A percentile compares a stretch with the other conserved stretches of the same genome.
phyloP scores from a whole-genome alignment of 1,139 yeast species.

The Diutina ranongensis region DNA sequence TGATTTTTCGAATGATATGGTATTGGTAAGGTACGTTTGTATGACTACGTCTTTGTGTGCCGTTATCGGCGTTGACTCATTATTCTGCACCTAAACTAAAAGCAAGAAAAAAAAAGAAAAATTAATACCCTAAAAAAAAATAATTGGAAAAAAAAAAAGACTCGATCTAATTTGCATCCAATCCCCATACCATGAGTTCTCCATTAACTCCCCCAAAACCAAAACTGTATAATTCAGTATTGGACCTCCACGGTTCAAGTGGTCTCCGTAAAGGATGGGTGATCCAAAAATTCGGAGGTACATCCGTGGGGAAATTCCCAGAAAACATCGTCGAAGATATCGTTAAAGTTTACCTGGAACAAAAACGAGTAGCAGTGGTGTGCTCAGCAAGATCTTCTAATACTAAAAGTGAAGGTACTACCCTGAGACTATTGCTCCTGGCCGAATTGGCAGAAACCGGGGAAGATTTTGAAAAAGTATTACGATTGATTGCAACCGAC shows the following conservation, averaged over 20 bases:
- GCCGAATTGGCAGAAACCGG: constrained; percentile 64
- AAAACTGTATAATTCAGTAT: constrained; percentile 25
- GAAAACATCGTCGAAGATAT: constrained; percentile 75
- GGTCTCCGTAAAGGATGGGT: constrained; percentile 49
- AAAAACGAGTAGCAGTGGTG: constrained; percentile 80
- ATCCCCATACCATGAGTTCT: not conserved
- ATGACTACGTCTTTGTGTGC: not conserved
- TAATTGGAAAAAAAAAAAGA: not conserved
- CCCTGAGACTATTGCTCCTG: constrained; percentile 68
- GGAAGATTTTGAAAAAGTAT: constrained; percentile 38
- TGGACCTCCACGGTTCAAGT: constrained; percentile 18
- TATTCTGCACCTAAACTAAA: not conserved
- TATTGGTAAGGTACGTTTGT: too few species aligned
- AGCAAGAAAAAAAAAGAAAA: not conserved
- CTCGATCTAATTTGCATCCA: not conserved
- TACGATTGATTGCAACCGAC: constrained; percentile 61
- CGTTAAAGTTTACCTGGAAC: constrained; percentile 49
- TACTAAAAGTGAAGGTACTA: constrained; percentile 90
- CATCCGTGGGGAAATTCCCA: constrained; percentile 95
- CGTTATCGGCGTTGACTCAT: not conserved
- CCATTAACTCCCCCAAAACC: constrained; percentile 1
- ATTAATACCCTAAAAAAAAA: not conserved
- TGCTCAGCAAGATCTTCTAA: constrained; percentile 91
- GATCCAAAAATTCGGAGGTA: constrained; percentile 94
- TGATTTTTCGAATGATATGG: too few species aligned